phyloP scores from a whole-genome alignment of 768 basidiomycete genomes.

The Rossbeevera mucosa region DNA sequence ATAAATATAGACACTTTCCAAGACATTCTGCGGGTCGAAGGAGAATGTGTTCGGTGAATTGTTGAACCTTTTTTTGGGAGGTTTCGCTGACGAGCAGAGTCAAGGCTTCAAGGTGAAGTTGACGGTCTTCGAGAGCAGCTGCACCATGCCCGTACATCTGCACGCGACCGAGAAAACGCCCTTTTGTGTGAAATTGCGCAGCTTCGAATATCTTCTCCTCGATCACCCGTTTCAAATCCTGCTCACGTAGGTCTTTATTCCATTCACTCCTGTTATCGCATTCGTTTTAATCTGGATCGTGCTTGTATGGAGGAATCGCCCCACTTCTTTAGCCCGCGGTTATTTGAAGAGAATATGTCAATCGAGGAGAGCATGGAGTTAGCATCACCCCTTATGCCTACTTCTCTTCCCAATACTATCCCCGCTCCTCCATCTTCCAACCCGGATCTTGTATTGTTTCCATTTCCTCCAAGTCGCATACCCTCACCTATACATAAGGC shows the following conservation, averaged over 20 bases:
- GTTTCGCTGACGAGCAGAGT: not conserved
- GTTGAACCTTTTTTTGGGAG: not conserved
- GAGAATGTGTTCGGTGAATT: slow-evolving; percentile 35
- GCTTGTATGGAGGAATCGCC: slow-evolving; percentile 5
- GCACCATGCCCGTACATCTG: slow-evolving; percentile 16
- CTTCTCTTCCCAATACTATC: slow-evolving; percentile 13
- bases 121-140: slow-evolving; percentile 30
- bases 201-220: slow-evolving; percentile 7
- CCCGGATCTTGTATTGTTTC: slow-evolving; percentile 11
- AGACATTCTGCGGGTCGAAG: slow-evolving; percentile 28
- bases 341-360: slow-evolving; percentile 32
- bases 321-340: slow-evolving; percentile 10
- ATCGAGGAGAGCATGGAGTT: slow-evolving; percentile 49
- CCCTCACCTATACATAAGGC: slow-evolving; percentile 14
- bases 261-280: not conserved
- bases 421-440: not conserved
- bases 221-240: not conserved
- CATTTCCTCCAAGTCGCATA: slow-evolving; percentile 16
- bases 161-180: slow-evolving; percentile 31
- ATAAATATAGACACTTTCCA: slow-evolving; percentile 18
- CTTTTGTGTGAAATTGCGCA: slow-evolving; percentile 31
- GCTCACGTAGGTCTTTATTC: slow-evolving; percentile 3
- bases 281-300: not conserved
- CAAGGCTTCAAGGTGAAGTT: slow-evolving; percentile 31
- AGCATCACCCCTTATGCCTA: slow-evolving; percentile 45